These are phyloP conservation scores for Petunia axillaris DNA, from an alignment of 257 asterid genomes.

Conservation along the genomic window DNA sequence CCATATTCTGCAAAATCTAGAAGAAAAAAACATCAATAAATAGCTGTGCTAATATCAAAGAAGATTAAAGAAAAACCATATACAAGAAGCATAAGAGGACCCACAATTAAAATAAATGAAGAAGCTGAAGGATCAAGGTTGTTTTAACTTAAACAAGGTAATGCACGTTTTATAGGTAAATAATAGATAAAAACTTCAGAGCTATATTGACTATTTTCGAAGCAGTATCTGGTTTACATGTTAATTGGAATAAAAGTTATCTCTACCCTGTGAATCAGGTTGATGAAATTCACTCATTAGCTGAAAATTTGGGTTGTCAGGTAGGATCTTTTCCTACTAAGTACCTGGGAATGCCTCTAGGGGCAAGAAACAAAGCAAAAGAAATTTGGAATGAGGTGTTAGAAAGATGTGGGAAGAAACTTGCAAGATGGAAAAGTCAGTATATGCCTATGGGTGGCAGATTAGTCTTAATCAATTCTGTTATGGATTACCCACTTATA, in stretches of 20 bases:
- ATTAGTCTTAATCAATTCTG: slow-evolving; percentile 1
- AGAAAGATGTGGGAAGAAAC: too few species aligned
- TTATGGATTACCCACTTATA: background rate
- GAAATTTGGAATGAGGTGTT: too few species aligned
- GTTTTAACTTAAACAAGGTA: slow-evolving; percentile 16
- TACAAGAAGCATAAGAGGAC: slow-evolving; percentile 16
- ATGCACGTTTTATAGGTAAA: slow-evolving; percentile 3
- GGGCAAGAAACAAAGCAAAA: too few species aligned
- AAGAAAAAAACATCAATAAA: slow-evolving; percentile 11
- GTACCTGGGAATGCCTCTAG: too few species aligned
- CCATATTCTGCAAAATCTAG: slow-evolving; percentile 22
- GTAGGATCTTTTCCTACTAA: too few species aligned
- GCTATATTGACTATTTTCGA: background rate
- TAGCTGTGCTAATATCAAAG: slow-evolving; percentile 1
- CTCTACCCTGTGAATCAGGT: too few species aligned
- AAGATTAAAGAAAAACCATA: slow-evolving; percentile 1
- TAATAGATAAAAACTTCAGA: background rate
- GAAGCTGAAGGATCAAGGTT: slow-evolving; percentile 1
- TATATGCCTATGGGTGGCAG: too few species aligned
- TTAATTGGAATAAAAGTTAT: too few species aligned
- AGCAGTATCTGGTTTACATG: too few species aligned
- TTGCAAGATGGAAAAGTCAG: too few species aligned
- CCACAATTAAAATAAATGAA: slow-evolving; percentile 18
- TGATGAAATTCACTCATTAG: too few species aligned
- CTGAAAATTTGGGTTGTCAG: too few species aligned